Conservation (phyloP, 345 rosid genomes). For the Ailanthus altissimus region DNA sequence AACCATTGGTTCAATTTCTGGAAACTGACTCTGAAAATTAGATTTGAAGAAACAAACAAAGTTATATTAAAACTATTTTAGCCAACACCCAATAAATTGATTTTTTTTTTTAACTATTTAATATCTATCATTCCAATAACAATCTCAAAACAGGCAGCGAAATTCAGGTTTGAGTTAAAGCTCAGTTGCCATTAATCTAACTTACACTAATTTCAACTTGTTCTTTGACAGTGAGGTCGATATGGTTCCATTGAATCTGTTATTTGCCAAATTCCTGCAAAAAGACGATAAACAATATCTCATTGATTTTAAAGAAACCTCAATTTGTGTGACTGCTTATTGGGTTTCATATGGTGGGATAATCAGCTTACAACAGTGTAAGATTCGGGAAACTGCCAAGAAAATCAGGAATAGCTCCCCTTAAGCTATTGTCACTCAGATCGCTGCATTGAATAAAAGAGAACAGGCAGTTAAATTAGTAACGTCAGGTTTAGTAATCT, state of each 20-base stretch:
- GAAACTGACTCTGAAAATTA: too few relatives aligned
- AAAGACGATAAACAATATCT: neutral
- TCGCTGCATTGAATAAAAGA: slow-evolving; percentile 14
- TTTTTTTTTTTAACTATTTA: too few relatives aligned
- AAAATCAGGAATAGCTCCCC: slow-evolving; percentile 29
- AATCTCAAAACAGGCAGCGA: too few relatives aligned
- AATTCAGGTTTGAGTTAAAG: too few relatives aligned
- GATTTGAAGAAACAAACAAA: too few relatives aligned
- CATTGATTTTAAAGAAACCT: neutral
- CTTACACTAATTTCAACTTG: slow-evolving; percentile 22
- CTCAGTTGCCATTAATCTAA: neutral
- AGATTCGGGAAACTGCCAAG: slow-evolving; percentile 23
- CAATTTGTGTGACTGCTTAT: neutral
- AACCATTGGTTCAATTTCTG: neutral
- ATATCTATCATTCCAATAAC: too few relatives aligned
- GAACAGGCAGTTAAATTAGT: too few relatives aligned
- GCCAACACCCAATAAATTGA: too few relatives aligned
- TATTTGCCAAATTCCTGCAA: slow-evolving; percentile 27
- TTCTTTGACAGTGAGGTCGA: slow-evolving; percentile 24
- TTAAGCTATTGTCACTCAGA: slow-evolving; percentile 26
- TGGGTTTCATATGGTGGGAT: neutral
- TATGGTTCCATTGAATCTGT: slow-evolving; percentile 25
- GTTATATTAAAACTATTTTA: too few relatives aligned
- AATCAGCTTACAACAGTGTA: slow-evolving; percentile 24
- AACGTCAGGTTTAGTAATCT: too few relatives aligned